Evolutionary conservation across 495 filamentous ascomycete species (phyloP).

Genomic region (Penicillium egyptiacum): DNA sequence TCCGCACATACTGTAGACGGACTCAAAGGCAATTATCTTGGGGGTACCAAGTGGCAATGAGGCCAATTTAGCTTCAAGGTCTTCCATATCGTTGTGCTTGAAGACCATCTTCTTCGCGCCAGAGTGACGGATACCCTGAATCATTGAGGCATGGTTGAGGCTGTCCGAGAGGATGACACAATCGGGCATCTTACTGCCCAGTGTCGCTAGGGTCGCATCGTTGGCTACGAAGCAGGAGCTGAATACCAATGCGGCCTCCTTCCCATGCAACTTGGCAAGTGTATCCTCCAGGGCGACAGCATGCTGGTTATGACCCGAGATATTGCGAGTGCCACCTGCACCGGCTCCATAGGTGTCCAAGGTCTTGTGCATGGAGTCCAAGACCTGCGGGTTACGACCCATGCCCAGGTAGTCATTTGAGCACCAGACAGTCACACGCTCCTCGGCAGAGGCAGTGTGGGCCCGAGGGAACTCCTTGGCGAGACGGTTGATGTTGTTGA

Average conservation of each 20-base stretch:
- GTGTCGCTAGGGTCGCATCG: slow-evolving; percentile 92
- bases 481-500: slow-evolving; percentile 99
- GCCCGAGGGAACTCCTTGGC: slow-evolving; percentile 95
- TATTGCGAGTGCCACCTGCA: slow-evolving; percentile 94
- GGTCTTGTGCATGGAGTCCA: slow-evolving; percentile 91
- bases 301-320: slow-evolving; percentile 96
- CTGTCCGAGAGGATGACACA: slow-evolving; percentile 96
- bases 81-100: slow-evolving; percentile 91
- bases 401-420: slow-evolving; percentile 99
- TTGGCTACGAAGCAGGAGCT: slow-evolving; percentile 98
- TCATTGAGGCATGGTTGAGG: slow-evolving; percentile 98
- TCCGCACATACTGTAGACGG: slow-evolving; percentile 98
- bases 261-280: slow-evolving; percentile 85
- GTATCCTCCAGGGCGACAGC: slow-evolving; percentile 82
- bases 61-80: slow-evolving; percentile 88
- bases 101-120: slow-evolving; percentile 96
- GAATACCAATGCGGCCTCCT: slow-evolving; percentile 90
- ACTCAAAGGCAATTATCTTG: slow-evolving; percentile 98
- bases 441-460: slow-evolving; percentile 80
- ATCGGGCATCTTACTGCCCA: slow-evolving; percentile 92
- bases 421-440: slow-evolving; percentile 98
- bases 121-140: slow-evolving; percentile 97
- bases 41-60: slow-evolving; percentile 79
- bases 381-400: slow-evolving; percentile 85
- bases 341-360: slow-evolving; percentile 94